Evolutionary conservation across 306 rosid genomes (phyloP).

Genomic region (Quercus wislizeni): DNA sequence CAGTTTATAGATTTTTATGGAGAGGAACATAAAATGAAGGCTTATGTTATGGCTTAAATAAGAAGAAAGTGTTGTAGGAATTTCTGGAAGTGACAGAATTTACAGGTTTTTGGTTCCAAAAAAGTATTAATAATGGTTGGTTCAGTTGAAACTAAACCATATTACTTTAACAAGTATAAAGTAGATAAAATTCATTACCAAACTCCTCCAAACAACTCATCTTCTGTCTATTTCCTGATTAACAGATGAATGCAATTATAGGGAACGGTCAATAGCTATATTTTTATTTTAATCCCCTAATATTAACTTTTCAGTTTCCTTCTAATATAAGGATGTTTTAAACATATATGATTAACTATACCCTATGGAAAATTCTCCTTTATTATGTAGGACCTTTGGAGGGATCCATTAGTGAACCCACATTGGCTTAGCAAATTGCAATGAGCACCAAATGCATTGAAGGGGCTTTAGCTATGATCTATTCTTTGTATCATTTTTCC

Average conservation of each 20-base stretch:
- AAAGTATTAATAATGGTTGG: too few species aligned
- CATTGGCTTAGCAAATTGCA: not conserved
- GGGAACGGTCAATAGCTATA: not conserved
- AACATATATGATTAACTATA: not conserved
- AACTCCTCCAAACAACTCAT: not conserved
- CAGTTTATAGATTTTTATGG: not conserved
- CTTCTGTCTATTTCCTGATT: not conserved
- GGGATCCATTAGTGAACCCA: not conserved
- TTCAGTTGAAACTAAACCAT: not conserved
- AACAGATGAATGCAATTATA: not conserved
- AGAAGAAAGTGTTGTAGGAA: not conserved
- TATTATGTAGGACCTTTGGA: not conserved
- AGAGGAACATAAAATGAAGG: not conserved
- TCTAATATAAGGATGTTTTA: not conserved
- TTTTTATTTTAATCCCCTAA: not conserved
- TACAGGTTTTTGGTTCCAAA: not conserved
- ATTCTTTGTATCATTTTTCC: constrained; percentile 4
- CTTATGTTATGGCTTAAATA: not conserved
- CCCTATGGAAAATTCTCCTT: not conserved
- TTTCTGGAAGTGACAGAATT: not conserved
- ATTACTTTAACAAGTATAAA: not conserved
- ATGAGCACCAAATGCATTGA: not conserved
- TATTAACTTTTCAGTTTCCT: not conserved
- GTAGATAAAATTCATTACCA: not conserved
- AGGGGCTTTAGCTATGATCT: not conserved